Base-by-base conservation (phyloP, 2,329 filamentous ascomycete species). In the Ceratocystis albifundus region DNA sequence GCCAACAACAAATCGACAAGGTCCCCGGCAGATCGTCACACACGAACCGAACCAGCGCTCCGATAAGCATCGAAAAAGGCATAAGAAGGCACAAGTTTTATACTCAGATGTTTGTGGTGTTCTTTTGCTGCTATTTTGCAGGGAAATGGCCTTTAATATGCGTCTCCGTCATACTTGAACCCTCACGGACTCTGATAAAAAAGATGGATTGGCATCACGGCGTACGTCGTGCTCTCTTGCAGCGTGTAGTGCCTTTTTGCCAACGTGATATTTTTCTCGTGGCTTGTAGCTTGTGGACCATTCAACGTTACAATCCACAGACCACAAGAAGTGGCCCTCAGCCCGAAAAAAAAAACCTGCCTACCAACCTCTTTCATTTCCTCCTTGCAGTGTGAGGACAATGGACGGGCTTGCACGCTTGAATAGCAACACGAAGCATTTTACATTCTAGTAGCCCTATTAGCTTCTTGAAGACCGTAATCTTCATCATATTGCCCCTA, bases 41-140 rank as follows among this genome's bases (percentile, higher is more conserved):
- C 20, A 65, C 44, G 48, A 44, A 32, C 64, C 44, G 57, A 59
- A 53, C 57, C 65, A 30, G 55, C 62, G 36, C 61, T 30, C 64
- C 62, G 62, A 65, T 46, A 68, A 65, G 55, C 50, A 65, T 53
- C 67, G 20, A 64, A 65, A 57, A 48, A 45, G 45, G n/a, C 32
- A 41, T 36, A 22, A 53, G 8, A 53, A 3, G 15, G 4, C 36
- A 12, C 10, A 41, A 4, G 4, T 41, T 36, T 41, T 41, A 41
- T 41, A 12, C 4, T 41, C 36, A 15, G 10, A 12, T 41, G 10
- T 12, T 4, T 10, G 36, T 12, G 3, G 15, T 41, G 4, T 41
- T 4, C 36, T 12, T 3, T 41, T 15, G 2, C 5, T 20, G n/a
- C 22, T 17, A 45, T n/a, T 62, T n/a, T 6, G 25, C 61, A 25